phyloP scores from a whole-genome alignment of 2,329 filamentous ascomycete species.

The Diaporthe vaccinii region DNA sequence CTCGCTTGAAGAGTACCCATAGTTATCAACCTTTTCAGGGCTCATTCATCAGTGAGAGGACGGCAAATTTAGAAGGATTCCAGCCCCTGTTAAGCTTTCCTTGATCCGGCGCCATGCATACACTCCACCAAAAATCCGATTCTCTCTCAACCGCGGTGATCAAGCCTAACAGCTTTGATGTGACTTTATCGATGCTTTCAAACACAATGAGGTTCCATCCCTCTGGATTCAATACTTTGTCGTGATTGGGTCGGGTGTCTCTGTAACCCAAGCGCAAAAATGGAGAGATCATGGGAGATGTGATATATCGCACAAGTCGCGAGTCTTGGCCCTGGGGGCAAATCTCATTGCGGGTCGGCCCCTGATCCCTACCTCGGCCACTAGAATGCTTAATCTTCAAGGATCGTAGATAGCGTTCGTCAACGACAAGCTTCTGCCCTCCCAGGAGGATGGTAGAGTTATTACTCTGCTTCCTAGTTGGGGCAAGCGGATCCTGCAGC shows the following conservation, averaged over 20 bases:
- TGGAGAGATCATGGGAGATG: background rate
- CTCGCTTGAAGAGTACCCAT: background rate
- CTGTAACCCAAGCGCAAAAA: background rate
- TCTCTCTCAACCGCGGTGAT: background rate
- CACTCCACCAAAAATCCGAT: background rate
- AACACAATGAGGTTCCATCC: background rate
- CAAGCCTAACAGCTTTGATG: background rate
- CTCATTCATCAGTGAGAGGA: background rate
- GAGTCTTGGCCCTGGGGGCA: background rate
- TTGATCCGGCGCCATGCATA: background rate
- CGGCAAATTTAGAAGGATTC: background rate
- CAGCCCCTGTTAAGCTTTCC: background rate
- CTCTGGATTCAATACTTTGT: background rate
- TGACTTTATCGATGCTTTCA: background rate
- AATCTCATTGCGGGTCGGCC: background rate
- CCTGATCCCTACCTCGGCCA: slow-evolving; percentile 20
- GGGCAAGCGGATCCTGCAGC: background rate
- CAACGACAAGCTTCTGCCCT: slow-evolving; percentile 21
- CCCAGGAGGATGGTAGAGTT: slow-evolving; percentile 26
- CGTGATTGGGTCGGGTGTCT: background rate
- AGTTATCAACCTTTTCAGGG: background rate
- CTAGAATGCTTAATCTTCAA: slow-evolving; percentile 30
- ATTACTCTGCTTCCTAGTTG: background rate
- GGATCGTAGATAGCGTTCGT: slow-evolving; percentile 1
- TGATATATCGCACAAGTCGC: background rate